Base-by-base conservation (phyloP, 345 rosid genomes). In the Bruguiera parviflora region DNA sequence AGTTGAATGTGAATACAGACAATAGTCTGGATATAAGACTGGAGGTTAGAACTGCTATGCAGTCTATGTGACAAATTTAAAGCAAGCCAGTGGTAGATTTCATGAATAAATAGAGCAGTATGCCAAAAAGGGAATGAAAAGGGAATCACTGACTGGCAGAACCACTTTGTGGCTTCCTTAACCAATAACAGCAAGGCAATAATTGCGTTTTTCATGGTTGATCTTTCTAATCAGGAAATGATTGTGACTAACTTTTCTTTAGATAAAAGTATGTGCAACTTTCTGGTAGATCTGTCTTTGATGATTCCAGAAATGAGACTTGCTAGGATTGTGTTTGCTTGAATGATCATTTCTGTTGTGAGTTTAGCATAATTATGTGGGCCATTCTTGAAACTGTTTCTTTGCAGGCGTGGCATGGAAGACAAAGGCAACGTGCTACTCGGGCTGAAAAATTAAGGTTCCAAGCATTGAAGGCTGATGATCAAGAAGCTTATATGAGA, bases 371-470 rank as follows among this genome's bases (percentile, higher is more conserved):
- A 22, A 35, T 19, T 67, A 21, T 21, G 15, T 27, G 51, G 28
- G 35, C 46, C 8, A 56, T 56, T 39, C 3, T n/a, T 22, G 57
- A 15, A 20, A 31, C 35, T 66, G 25, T 71, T 25, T 64, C 73
- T 39, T 70, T 60, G 75, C 79, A 95, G 99, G 92, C 92, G 13
- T 96, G 99, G 99, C 99, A 96, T 89, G 98, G 97, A 76, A 89
- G 91, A 80, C 99, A 96, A 85, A 85, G 98, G 78, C 99, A 96
- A 64, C 98, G 99, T 66, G 96, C 96, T 33, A 92, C 97, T 33
- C 87, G 99, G 58, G 98, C 98, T 67, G 99, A 96, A 84, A 96
- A 92, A 77, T 73, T 96, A 79, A 90, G 99, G 78, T 81, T 96
- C 77, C 92, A 88, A 81, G 99, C 99, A 64, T 83, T 96, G 77